Evolutionary conservation across 2,329 filamentous ascomycete genomes (phyloP).

Genomic region (Exserohilum turcica): DNA sequence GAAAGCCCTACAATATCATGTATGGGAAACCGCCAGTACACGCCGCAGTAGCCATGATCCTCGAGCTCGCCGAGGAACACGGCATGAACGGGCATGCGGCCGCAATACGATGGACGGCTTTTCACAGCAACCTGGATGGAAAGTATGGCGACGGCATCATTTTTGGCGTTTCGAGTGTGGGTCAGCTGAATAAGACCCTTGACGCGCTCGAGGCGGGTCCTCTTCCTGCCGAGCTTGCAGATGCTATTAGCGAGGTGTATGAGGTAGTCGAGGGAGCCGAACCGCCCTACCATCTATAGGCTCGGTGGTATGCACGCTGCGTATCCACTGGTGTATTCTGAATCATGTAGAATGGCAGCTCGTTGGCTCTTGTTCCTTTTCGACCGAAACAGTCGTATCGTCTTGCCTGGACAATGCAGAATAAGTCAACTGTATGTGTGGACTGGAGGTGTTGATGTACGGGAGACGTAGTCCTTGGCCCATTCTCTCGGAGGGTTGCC

Average conservation of each 20-base stretch:
- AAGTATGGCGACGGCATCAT: neutral
- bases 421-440: no score
- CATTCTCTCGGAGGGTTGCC: no score
- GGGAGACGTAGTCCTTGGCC: no score
- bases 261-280: neutral
- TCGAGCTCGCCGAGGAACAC: neutral
- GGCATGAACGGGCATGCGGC: neutral
- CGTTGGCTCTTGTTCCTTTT: no score
- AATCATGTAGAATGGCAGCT: no score
- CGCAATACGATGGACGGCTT: neutral
- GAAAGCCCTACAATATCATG: neutral
- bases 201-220: neutral
- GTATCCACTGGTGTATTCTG: no score
- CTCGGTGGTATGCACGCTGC: neutral
- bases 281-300: neutral
- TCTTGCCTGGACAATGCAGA: no score
- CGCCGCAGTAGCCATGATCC: neutral
- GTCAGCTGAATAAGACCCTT: neutral
- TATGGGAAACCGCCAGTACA: neutral
- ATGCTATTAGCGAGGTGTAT: neutral
- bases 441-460: no score
- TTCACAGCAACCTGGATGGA: neutral
- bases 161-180: neutral
- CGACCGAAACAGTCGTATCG: no score
- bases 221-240: neutral